Percentiles rank a stretch among this genome's conserved stretches.
Conservation (phyloP, 345 rosid species). For the Gossypium australe region DNA sequence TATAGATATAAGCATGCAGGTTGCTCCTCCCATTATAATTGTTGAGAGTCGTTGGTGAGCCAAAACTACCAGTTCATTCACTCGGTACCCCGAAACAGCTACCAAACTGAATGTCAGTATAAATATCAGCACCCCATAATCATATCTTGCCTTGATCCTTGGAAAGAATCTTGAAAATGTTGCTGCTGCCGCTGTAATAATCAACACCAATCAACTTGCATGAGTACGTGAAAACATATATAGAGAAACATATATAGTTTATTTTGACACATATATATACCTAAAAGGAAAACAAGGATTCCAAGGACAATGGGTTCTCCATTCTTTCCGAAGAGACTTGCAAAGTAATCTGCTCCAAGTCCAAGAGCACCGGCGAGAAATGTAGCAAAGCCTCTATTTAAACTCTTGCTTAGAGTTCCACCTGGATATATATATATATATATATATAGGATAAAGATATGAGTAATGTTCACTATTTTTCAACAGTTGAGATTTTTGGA, state of each 20-base stretch:
- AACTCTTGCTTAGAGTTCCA: conserved; percentile 57
- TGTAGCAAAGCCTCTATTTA: conserved; percentile 73
- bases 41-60: conserved; percentile 58
- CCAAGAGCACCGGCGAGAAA: conserved; percentile 56
- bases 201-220: not conserved
- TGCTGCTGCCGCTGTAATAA: conserved; percentile 44
- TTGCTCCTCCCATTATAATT: conserved; percentile 55
- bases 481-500: not conserved
- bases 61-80: conserved; percentile 38
- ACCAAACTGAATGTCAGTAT: conserved; percentile 77
- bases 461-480: not conserved
- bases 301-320: conserved; percentile 68
- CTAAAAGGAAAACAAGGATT: conserved; percentile 40
- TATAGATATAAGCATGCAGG: conserved; percentile 43
- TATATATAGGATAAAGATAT: not conserved
- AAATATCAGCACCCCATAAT: conserved; percentile 74
- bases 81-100: conserved; percentile 59
- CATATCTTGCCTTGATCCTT: conserved; percentile 68
- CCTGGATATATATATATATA: conserved; percentile 28
- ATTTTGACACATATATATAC: not conserved
- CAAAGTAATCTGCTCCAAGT: conserved; percentile 57
- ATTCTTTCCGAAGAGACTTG: conserved; percentile 46
- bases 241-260: not conserved
- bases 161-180: conserved; percentile 77
- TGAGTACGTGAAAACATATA: not conserved